Percentiles rank a stretch among this genome's conserved stretches.
Evolutionary conservation across 2,329 filamentous ascomycete genomes (phyloP).

Genomic region (Paramyrothecium sp.): DNA sequence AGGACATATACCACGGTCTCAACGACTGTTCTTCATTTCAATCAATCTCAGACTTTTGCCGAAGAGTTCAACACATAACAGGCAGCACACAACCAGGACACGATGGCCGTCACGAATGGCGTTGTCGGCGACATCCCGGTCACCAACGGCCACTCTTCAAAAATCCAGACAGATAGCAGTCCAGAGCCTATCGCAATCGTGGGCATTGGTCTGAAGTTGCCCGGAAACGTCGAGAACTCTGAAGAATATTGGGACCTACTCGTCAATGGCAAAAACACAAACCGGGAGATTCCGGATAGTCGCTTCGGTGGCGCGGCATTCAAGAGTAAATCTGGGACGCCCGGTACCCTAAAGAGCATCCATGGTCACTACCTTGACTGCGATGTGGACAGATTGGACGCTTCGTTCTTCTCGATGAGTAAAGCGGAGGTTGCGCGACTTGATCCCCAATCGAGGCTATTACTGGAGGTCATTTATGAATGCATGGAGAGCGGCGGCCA

Average conservation of each 20-base stretch:
- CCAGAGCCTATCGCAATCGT: constrained; percentile 27
- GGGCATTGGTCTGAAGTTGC: constrained; percentile 30
- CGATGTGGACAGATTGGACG: constrained; percentile 24
- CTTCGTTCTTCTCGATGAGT: constrained; percentile 28
- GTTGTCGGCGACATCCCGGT: background rate
- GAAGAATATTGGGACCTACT: constrained; percentile 29
- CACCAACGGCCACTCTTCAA: background rate
- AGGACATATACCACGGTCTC: background rate
- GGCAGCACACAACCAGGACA: background rate
- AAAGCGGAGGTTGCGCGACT: constrained; percentile 21
- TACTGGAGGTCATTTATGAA: constrained; percentile 25
- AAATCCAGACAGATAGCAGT: constrained; percentile 1
- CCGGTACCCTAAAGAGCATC: constrained; percentile 7
- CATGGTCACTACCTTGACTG: constrained; percentile 25
- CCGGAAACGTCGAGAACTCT: constrained; percentile 21
- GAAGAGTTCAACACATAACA: background rate
- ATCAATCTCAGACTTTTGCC: background rate
- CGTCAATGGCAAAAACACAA: constrained; percentile 19
- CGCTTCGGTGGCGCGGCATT: constrained; percentile 23
- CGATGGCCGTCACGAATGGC: background rate
- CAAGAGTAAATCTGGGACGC: constrained; percentile 9
- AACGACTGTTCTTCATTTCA: background rate
- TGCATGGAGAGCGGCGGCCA: constrained; percentile 23
- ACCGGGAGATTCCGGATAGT: constrained; percentile 19
- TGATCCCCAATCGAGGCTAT: constrained; percentile 26